Percentiles rank a stretch among this genome's conserved stretches.
These are phyloP conservation scores for Termitomyces sp. DNA, from an alignment of 768 basidiomycete genomes.

Conservation along the genomic window DNA sequence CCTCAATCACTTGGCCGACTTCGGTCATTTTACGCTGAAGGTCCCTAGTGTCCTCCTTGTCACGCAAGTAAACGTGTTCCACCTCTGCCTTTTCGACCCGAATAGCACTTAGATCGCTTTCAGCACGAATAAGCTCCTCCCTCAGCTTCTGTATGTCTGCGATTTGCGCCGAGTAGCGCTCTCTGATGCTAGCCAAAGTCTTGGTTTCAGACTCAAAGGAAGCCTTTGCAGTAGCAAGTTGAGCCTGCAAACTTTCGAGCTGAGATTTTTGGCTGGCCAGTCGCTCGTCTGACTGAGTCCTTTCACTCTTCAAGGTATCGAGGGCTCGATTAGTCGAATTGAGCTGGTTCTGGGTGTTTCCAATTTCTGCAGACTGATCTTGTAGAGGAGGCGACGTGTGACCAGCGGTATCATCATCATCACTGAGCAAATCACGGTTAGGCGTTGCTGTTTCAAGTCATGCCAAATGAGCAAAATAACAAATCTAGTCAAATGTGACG, in stretches of 20 bases:
- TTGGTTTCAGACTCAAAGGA: conserved; percentile 83
- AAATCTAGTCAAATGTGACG: conserved; percentile 4
- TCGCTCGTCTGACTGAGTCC: conserved; percentile 56
- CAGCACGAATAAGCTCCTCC: conserved; percentile 80
- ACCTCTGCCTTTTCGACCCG: conserved; percentile 89
- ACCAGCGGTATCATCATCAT: conserved; percentile 57
- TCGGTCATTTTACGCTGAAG: conserved; percentile 84
- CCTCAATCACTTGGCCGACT: conserved; percentile 65
- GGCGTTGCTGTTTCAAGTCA: conserved; percentile 8
- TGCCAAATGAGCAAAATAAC: background rate
- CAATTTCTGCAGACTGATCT: conserved; percentile 81
- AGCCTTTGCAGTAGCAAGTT: conserved; percentile 78
- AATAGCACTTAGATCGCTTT: conserved; percentile 88
- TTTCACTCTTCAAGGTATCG: conserved; percentile 59
- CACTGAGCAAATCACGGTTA: conserved; percentile 59
- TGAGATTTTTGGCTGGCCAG: conserved; percentile 67
- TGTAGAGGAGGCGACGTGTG: conserved; percentile 49
- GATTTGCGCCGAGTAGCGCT: conserved; percentile 62
- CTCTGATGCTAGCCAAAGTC: conserved; percentile 60
- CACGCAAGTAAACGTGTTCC: conserved; percentile 78
- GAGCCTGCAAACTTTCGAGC: conserved; percentile 75
- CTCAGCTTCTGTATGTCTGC: conserved; percentile 66
- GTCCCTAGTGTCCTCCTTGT: conserved; percentile 91
- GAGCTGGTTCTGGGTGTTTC: conserved; percentile 82
- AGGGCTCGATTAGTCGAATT: conserved; percentile 73